Conservation (phyloP, 139 green algal genomes). For the Ulvella scutata region DNA sequence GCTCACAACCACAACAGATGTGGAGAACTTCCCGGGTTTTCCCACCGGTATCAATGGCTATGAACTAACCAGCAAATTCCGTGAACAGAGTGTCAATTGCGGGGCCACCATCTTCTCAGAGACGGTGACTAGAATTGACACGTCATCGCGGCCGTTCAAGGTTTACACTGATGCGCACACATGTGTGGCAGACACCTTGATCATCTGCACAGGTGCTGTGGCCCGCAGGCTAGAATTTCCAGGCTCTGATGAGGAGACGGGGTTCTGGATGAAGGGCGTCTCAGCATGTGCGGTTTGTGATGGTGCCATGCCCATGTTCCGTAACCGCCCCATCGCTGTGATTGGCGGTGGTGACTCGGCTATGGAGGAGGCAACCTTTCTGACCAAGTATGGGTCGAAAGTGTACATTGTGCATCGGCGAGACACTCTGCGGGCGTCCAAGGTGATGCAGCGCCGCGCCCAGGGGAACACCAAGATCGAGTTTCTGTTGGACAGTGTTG, state of each 20-base stretch:
- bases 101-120: conserved; percentile 55
- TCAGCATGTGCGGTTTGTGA: conserved; percentile 62
- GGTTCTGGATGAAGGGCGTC: conserved; percentile 68
- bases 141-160: conserved; percentile 17
- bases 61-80: conserved; percentile 55
- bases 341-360: conserved; percentile 66
- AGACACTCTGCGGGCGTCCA: conserved; percentile 61
- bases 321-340: conserved; percentile 57
- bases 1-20: conserved; percentile 64
- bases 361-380: conserved; percentile 64
- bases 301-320: conserved; percentile 76
- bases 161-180: conserved; percentile 21
- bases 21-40: conserved; percentile 74
- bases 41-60: conserved; percentile 40
- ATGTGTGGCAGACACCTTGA: conserved; percentile 34
- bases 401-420: conserved; percentile 80
- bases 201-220: conserved; percentile 45
- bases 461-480: conserved; percentile 69
- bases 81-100: conserved; percentile 44
- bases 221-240: conserved; percentile 25
- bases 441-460: conserved; percentile 50
- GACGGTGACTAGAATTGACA: conserved; percentile 38
- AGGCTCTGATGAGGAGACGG: conserved; percentile 17
- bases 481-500: conserved; percentile 44
- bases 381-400: conserved; percentile 55